Conservation (phyloP, 2,329 filamentous ascomycete genomes). For the Ustilaginoidea virens region DNA sequence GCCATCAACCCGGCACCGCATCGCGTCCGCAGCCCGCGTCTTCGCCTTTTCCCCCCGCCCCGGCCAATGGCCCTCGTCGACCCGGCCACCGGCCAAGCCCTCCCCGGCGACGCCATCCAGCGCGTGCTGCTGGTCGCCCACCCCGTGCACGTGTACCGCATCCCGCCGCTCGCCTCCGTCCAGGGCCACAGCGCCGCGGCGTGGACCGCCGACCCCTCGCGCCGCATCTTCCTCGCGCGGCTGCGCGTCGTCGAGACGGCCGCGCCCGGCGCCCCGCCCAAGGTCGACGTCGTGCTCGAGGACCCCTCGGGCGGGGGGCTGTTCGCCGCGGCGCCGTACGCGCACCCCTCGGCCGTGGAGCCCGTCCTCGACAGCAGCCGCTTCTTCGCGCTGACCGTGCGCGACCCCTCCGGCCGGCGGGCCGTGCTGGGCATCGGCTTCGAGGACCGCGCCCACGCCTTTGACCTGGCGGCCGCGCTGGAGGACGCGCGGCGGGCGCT, state of each 20-base stretch:
- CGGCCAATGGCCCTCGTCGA: slow-evolving; percentile 51
- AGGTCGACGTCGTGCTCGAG: slow-evolving; percentile 65
- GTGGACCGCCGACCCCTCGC: slow-evolving; percentile 58
- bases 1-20: too few species aligned
- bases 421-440: slow-evolving; percentile 75
- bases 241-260: slow-evolving; percentile 67
- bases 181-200: slow-evolving; percentile 63
- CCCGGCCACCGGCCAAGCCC: slow-evolving; percentile 51
- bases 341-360: slow-evolving; percentile 49
- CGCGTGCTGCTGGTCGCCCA: slow-evolving; percentile 65
- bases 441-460: slow-evolving; percentile 72
- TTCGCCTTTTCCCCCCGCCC: too few species aligned
- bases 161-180: slow-evolving; percentile 63
- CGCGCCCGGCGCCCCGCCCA: slow-evolving; percentile 32
- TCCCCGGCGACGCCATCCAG: slow-evolving; percentile 66
- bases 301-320: slow-evolving; percentile 57
- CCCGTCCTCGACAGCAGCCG: slow-evolving; percentile 63
- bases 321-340: slow-evolving; percentile 76
- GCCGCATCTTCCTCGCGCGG: slow-evolving; percentile 75
- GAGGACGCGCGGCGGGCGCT: slow-evolving; percentile 63
- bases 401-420: slow-evolving; percentile 59
- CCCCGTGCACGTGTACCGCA: slow-evolving; percentile 72
- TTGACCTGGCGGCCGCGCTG: slow-evolving; percentile 69
- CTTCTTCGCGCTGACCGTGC: slow-evolving; percentile 73
- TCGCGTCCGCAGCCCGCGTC: too few species aligned